These are phyloP conservation scores for Golubevia pallescens DNA, from an alignment of 1,284 basidiomycete species.

Conservation along the genomic window DNA sequence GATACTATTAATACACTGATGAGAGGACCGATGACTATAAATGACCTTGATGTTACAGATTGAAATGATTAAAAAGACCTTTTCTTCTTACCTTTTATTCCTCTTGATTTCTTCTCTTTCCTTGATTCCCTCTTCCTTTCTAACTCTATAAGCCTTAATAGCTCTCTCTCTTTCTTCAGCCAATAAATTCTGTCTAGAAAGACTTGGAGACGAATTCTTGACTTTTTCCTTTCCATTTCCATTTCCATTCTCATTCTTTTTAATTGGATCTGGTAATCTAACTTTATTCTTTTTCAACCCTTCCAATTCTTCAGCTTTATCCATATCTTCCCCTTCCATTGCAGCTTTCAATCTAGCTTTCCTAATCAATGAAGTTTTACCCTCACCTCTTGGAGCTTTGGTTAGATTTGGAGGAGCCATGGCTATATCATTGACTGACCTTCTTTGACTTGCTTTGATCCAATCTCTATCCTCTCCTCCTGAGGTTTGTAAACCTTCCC, in stretches of 20 bases:
- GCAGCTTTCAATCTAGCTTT: constrained; percentile 36
- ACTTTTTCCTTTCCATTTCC: constrained; percentile 17
- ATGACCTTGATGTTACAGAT: too few relatives aligned
- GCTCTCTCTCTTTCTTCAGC: constrained; percentile 41
- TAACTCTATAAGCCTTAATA: constrained; percentile 41
- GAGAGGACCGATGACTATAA: too few relatives aligned
- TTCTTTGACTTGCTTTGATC: constrained; percentile 26
- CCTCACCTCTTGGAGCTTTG: constrained; percentile 36
- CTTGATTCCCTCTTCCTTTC: constrained; percentile 37
- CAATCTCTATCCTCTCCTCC: constrained; percentile 36
- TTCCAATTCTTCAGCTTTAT: constrained; percentile 30
- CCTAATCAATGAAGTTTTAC: constrained; percentile 27
- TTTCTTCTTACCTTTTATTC: too few relatives aligned
- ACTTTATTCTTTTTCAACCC: background rate
- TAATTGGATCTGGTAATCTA: background rate
- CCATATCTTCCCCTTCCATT: constrained; percentile 32
- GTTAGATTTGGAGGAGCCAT: constrained; percentile 46
- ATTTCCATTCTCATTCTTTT: constrained; percentile 3
- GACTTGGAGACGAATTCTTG: constrained; percentile 41
- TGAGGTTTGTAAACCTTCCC: constrained; percentile 25
- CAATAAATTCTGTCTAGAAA: constrained; percentile 34
- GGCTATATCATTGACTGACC: constrained; percentile 42
- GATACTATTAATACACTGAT: too few relatives aligned
- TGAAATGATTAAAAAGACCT: too few relatives aligned
- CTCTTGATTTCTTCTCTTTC: constrained; percentile 12